A percentile compares a stretch with the other conserved stretches of the same genome.
These are phyloP conservation scores for Phytopythium oedochilum DNA, from an alignment of 352 stramenopile species.

Conservation along the genomic window DNA sequence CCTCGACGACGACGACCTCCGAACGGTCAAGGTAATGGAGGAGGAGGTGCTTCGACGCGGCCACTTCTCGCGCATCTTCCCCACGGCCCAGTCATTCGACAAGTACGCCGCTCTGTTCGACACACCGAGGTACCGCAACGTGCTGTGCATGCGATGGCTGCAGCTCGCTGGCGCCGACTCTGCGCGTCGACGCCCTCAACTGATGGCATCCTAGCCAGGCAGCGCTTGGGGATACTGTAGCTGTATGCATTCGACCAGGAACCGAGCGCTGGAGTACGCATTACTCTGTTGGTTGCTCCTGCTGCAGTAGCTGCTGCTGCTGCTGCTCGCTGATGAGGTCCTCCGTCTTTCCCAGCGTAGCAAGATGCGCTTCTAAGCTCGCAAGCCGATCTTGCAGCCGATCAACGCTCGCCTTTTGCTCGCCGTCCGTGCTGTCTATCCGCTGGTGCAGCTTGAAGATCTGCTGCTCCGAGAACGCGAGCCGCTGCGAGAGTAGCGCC, in stretches of 20 bases:
- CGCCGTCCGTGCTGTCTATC: slow-evolving; percentile 2
- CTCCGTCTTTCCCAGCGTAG: neutral
- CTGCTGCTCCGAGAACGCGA: slow-evolving; percentile 61
- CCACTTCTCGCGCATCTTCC: slow-evolving; percentile 77
- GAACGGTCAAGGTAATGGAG: slow-evolving; percentile 51
- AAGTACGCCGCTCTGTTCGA: slow-evolving; percentile 55
- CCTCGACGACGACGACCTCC: slow-evolving; percentile 52
- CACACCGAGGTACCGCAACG: slow-evolving; percentile 40
- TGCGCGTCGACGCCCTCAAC: slow-evolving; percentile 15
- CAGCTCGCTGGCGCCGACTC: slow-evolving; percentile 22
- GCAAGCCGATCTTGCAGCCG: neutral
- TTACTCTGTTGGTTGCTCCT: slow-evolving; percentile 1
- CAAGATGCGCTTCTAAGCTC: neutral
- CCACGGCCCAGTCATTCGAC: slow-evolving; percentile 44
- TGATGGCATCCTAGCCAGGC: neutral
- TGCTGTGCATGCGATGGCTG: slow-evolving; percentile 59
- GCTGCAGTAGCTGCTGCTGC: neutral
- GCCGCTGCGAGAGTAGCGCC: slow-evolving; percentile 37
- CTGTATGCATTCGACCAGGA: neutral
- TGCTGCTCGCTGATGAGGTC: neutral
- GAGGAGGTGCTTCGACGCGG: slow-evolving; percentile 55
- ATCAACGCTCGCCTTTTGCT: slow-evolving; percentile 1
- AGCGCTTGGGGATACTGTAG: neutral
- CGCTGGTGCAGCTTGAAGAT: slow-evolving; percentile 55
- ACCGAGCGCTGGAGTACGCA: neutral